Percentiles rank a stretch among this genome's conserved stretches.
Evolutionary conservation across 108 stramenopile species (phyloP).

Genomic region (Chaetoceros muelleri): DNA sequence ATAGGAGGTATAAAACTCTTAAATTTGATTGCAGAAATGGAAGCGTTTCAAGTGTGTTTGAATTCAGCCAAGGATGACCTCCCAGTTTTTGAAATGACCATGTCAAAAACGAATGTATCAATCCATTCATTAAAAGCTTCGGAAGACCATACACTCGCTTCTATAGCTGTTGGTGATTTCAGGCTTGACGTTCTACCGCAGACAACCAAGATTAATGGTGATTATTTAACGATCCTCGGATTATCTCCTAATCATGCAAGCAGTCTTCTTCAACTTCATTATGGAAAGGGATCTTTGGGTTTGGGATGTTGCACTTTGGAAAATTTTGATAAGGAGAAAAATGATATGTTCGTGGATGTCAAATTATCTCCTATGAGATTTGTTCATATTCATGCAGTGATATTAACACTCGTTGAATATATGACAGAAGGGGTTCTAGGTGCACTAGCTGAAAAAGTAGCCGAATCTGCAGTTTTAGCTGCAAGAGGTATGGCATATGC

Average conservation of each 20-base stretch:
- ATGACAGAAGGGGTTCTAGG: constrained; percentile 76
- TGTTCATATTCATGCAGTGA: constrained; percentile 65
- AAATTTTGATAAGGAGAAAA: constrained; percentile 15
- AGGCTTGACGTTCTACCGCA: constrained; percentile 28
- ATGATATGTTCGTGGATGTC: constrained; percentile 51
- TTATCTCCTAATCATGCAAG: constrained; percentile 42
- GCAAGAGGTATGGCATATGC: constrained; percentile 61
- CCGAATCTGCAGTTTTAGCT: constrained; percentile 58
- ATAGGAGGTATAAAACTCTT: too few species aligned
- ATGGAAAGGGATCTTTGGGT: constrained; percentile 38
- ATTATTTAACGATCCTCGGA: constrained; percentile 64
- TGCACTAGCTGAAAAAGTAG: constrained; percentile 50
- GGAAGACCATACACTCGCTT: constrained; percentile 20
- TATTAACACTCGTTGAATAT: constrained; percentile 69
- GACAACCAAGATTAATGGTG: constrained; percentile 20
- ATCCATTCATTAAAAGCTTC: constrained; percentile 17
- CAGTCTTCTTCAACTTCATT: constrained; percentile 61
- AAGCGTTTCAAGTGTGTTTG: constrained; percentile 48
- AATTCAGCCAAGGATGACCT: constrained; percentile 72
- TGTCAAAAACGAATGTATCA: constrained; percentile 40
- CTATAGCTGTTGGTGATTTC: constrained; percentile 53
- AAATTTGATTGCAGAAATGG: constrained; percentile 64
- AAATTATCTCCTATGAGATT: constrained; percentile 69
- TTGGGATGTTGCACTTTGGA: constrained; percentile 21
- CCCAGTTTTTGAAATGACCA: constrained; percentile 58